Percentiles rank a stretch among this genome's conserved stretches.
Conservation (phyloP, 2,329 filamentous ascomycete species). For the Neurospora crassa region DNA sequence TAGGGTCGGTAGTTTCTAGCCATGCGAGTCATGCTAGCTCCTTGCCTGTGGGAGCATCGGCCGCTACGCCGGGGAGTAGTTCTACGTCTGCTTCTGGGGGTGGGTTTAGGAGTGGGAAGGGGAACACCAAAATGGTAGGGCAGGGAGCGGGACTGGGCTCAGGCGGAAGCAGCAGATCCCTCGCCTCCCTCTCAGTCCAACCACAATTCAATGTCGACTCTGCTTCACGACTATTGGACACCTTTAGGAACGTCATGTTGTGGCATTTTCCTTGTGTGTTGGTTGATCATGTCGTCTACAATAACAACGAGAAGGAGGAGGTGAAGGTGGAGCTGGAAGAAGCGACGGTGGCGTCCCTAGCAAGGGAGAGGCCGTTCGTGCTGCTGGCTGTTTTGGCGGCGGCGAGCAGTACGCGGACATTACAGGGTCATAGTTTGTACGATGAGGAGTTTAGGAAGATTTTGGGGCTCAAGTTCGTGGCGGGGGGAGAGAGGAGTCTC, state of each 20-base stretch:
- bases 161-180: slow-evolving; percentile 8
- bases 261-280: slow-evolving; percentile 33
- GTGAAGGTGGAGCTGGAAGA: slow-evolving; percentile 20
- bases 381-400: slow-evolving; percentile 44
- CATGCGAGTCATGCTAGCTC: slow-evolving; percentile 17
- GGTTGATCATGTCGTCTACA: neutral
- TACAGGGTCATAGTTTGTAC: slow-evolving; percentile 43
- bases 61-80: slow-evolving; percentile 15
- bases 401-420: slow-evolving; percentile 35
- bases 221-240: slow-evolving; percentile 34
- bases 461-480: slow-evolving; percentile 45
- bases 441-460: slow-evolving; percentile 50
- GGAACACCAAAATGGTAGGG: neutral
- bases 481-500: slow-evolving; percentile 45
- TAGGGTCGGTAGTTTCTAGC: slow-evolving; percentile 11
- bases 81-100: slow-evolving; percentile 1
- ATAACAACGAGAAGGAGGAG: slow-evolving; percentile 14
- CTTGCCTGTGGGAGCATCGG: slow-evolving; percentile 18
- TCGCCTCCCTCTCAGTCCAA: slow-evolving; percentile 30
- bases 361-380: slow-evolving; percentile 40
- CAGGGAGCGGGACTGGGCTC: slow-evolving; percentile 6
- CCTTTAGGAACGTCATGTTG: slow-evolving; percentile 33
- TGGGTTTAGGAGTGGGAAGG: slow-evolving; percentile 8
- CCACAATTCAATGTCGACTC: slow-evolving; percentile 47
- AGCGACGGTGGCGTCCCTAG: slow-evolving; percentile 33